phyloP scores from a whole-genome alignment of 768 basidiomycete species.

The Ramaria sp. region DNA sequence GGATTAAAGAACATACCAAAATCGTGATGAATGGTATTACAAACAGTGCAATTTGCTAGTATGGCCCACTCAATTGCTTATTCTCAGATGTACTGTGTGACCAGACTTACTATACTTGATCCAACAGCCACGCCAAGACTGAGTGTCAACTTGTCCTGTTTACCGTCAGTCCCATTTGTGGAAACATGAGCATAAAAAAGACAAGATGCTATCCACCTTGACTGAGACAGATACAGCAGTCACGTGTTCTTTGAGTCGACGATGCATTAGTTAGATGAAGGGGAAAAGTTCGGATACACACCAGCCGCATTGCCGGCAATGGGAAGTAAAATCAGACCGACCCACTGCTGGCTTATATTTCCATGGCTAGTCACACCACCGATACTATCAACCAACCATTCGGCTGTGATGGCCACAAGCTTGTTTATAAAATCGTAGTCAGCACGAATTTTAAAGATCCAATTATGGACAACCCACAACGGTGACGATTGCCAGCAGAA shows the following conservation, averaged over 20 bases:
- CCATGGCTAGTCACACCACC: constrained; percentile 51
- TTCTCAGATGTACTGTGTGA: background rate
- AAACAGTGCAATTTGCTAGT: constrained; percentile 73
- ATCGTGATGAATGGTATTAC: constrained; percentile 54
- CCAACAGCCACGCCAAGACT: constrained; percentile 87
- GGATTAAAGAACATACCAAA: background rate
- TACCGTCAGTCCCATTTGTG: background rate
- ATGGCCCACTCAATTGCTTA: background rate
- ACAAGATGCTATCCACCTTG: constrained; percentile 30
- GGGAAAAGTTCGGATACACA: constrained; percentile 20
- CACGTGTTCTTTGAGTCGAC: constrained; percentile 51
- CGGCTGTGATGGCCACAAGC: constrained; percentile 52
- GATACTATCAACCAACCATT: constrained; percentile 71
- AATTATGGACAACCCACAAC: constrained; percentile 35
- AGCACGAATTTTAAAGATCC: background rate
- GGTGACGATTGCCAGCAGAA: constrained; percentile 48
- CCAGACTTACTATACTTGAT: constrained; percentile 55
- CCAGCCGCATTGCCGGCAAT: constrained; percentile 88
- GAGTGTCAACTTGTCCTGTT: constrained; percentile 65
- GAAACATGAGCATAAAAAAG: background rate
- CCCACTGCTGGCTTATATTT: constrained; percentile 63
- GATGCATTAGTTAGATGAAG: background rate
- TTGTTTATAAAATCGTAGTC: constrained; percentile 11
- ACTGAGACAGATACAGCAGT: constrained; percentile 89
- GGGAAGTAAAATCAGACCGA: constrained; percentile 84